Evolutionary conservation across 805 yeast genomes (phyloP).

Genomic region (Pichia sporocuriosa): DNA sequence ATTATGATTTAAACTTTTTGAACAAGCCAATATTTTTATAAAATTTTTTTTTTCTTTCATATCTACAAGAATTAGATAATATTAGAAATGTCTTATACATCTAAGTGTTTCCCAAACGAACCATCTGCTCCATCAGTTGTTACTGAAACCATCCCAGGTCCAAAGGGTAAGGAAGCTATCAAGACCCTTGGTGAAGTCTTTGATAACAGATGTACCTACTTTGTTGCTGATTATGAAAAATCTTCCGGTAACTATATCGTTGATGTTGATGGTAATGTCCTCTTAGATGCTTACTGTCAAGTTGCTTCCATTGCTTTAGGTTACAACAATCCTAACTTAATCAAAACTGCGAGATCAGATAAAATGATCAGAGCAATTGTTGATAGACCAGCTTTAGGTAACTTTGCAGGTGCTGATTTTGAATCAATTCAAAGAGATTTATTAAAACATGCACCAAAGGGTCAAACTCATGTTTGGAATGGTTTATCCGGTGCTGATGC

Average conservation of each 20-base stretch:
- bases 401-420: slow-evolving; percentile 66
- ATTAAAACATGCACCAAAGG: slow-evolving; percentile 70
- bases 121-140: slow-evolving; percentile 62
- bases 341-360: slow-evolving; percentile 60
- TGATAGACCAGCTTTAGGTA: slow-evolving; percentile 81
- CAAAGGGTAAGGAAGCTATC: slow-evolving; percentile 49
- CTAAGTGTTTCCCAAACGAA: slow-evolving; percentile 68
- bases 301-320: slow-evolving; percentile 83
- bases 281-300: slow-evolving; percentile 74
- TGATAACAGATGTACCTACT: slow-evolving; percentile 68
- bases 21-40: not conserved
- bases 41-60: not conserved
- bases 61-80: not conserved
- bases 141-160: slow-evolving; percentile 70
- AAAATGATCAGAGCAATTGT: slow-evolving; percentile 67
- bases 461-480: slow-evolving; percentile 68
- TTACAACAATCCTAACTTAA: slow-evolving; percentile 74
- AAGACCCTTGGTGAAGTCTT: slow-evolving; percentile 52
- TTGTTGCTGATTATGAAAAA: slow-evolving; percentile 68
- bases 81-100: slow-evolving; percentile 35
- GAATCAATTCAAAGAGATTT: slow-evolving; percentile 48
- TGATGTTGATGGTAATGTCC: slow-evolving; percentile 72
- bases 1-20: too few relatives aligned
- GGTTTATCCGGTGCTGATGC: slow-evolving; percentile 85
- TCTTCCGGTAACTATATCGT: slow-evolving; percentile 74